Conservation (phyloP, 2,329 filamentous ascomycete genomes). For the Beauveria sp. region DNA sequence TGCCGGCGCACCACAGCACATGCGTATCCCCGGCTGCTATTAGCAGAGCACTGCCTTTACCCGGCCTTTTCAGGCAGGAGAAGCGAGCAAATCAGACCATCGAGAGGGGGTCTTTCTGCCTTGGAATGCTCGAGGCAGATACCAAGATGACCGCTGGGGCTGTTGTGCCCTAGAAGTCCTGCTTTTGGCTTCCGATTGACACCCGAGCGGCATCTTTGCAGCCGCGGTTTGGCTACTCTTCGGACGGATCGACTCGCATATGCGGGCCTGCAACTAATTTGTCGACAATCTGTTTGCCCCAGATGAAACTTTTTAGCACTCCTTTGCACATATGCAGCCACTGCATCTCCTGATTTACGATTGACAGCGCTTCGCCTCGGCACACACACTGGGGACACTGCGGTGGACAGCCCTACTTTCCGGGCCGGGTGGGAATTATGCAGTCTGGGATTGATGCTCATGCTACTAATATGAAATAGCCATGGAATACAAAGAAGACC, state of each 20-base stretch:
- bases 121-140: not conserved
- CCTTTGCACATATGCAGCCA: not conserved
- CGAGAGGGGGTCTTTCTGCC: not conserved
- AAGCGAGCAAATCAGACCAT: conserved; percentile 4
- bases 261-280: conserved; percentile 8
- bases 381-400: not conserved
- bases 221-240: not conserved
- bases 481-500: not conserved
- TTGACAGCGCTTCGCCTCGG: conserved; percentile 1
- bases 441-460: conserved; percentile 9
- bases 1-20: not conserved
- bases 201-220: not conserved
- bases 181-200: not conserved
- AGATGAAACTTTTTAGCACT: not conserved
- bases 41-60: not conserved
- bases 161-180: not conserved
- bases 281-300: not conserved
- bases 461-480: not conserved
- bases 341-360: not conserved
- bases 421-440: not conserved
- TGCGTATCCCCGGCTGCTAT: conserved; percentile 1
- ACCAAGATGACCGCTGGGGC: not conserved
- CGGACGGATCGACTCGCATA: not conserved
- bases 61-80: not conserved
- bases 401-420: not conserved